Evolutionary conservation across 164 flowering plant species (phyloP).

Genomic region (Vitis vinifera): ASM3070453v1 NC_081815.1:1843001-1843500

Average conservation of each 20-base stretch:
- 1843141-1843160: no score
- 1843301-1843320: slow-evolving; percentile 18
- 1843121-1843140: no score
- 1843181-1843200: no score
- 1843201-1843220: no score
- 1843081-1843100: no score
- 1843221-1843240: neutral
- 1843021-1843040: no score
- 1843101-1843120: no score
- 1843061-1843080: no score
- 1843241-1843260: slow-evolving; percentile 2
- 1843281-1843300: slow-evolving; percentile 43
- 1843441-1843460: slow-evolving; percentile 66
- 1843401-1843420: slow-evolving; percentile 24
- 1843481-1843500: slow-evolving; percentile 75
- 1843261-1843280: slow-evolving; percentile 42
- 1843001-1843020: no score
- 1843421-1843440: slow-evolving; percentile 55
- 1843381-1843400: slow-evolving; percentile 14
- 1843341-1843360: slow-evolving; percentile 22
- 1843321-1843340: slow-evolving; percentile 11
- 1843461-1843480: slow-evolving; percentile 88
- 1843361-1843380: slow-evolving; percentile 29
- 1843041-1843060: no score
- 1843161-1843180: no score